Evolutionary conservation across 768 basidiomycete genomes (phyloP).

Genomic region (Suillus plorans): DNA sequence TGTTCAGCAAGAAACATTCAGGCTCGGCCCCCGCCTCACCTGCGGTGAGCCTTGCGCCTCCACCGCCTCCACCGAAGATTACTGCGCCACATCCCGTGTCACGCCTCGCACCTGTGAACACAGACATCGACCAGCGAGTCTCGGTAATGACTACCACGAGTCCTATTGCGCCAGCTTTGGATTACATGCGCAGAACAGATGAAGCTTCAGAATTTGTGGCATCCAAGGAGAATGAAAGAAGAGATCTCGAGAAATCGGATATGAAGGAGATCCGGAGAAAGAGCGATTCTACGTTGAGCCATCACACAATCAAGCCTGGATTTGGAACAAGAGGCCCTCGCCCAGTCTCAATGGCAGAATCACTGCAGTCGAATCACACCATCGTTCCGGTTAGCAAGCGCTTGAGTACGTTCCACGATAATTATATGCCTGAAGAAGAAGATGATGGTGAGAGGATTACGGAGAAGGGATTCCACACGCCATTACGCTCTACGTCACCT

Average conservation of each 20-base stretch:
- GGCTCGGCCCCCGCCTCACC: slow-evolving; percentile 30
- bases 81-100: slow-evolving; percentile 22
- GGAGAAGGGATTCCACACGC: slow-evolving; percentile 13
- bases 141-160: slow-evolving; percentile 55
- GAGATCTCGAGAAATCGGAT: slow-evolving; percentile 36
- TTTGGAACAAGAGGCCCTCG: slow-evolving; percentile 55
- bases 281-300: slow-evolving; percentile 81
- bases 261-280: slow-evolving; percentile 75
- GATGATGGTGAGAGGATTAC: slow-evolving; percentile 31
- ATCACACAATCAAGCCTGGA: slow-evolving; percentile 64
- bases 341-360: slow-evolving; percentile 78
- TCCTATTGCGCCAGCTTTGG: slow-evolving; percentile 59
- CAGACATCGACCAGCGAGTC: slow-evolving; percentile 37
- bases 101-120: slow-evolving; percentile 21
- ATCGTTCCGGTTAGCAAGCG: slow-evolving; percentile 67
- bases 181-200: slow-evolving; percentile 47
- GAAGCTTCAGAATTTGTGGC: slow-evolving; percentile 26
- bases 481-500: slow-evolving; percentile 13
- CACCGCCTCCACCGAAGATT: slow-evolving; percentile 41
- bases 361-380: slow-evolving; percentile 71
- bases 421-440: slow-evolving; percentile 64
- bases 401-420: slow-evolving; percentile 67
- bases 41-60: slow-evolving; percentile 27
- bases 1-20: slow-evolving; percentile 39
- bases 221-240: slow-evolving; percentile 27